Percentiles rank a stretch among this genome's conserved stretches.
Evolutionary conservation across 2,329 filamentous ascomycete species (phyloP).

Genomic region (Fusarium piperis): DNA sequence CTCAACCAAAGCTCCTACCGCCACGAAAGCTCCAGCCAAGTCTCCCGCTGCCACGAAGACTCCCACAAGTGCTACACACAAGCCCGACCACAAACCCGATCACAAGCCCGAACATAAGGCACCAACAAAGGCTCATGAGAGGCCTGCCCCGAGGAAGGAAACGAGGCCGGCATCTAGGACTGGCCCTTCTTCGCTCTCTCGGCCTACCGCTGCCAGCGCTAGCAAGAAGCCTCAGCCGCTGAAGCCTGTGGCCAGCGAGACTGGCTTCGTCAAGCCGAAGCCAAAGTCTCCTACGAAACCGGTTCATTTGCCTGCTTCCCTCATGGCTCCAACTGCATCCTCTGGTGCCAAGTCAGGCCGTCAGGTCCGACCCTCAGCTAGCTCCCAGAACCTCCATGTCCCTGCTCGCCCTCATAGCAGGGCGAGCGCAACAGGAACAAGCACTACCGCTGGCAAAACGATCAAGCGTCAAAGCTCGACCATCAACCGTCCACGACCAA

Average conservation of each 20-base stretch:
- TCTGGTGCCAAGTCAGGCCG: constrained; percentile 67
- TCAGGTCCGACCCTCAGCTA: constrained; percentile 45
- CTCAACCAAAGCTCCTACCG: constrained; percentile 37
- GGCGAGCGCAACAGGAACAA: constrained; percentile 49
- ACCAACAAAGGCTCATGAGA: constrained; percentile 38
- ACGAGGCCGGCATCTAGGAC: constrained; percentile 39
- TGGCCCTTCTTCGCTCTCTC: constrained; percentile 37
- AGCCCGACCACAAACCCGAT: constrained; percentile 39
- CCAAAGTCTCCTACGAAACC: constrained; percentile 76
- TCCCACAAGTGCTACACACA: constrained; percentile 37
- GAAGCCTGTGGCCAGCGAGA: constrained; percentile 52
- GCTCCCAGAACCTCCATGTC: constrained; percentile 46
- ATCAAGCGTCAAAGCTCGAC: constrained; percentile 59
- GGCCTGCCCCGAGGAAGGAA: constrained; percentile 48
- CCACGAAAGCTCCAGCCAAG: constrained; percentile 29
- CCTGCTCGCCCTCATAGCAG: constrained; percentile 58
- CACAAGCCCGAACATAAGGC: constrained; percentile 44
- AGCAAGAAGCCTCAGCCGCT: constrained; percentile 56
- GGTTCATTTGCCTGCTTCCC: constrained; percentile 70
- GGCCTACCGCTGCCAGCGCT: constrained; percentile 45
- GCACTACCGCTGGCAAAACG: constrained; percentile 39
- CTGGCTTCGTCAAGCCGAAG: constrained; percentile 66
- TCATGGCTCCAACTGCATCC: constrained; percentile 75
- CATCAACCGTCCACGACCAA: constrained; percentile 58
- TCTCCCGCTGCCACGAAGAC: constrained; percentile 37